Evolutionary conservation across 495 filamentous ascomycete species (phyloP), one percentile per base, ranked within the genome.

Genomic region (Penicillium malachiteum): DNA sequence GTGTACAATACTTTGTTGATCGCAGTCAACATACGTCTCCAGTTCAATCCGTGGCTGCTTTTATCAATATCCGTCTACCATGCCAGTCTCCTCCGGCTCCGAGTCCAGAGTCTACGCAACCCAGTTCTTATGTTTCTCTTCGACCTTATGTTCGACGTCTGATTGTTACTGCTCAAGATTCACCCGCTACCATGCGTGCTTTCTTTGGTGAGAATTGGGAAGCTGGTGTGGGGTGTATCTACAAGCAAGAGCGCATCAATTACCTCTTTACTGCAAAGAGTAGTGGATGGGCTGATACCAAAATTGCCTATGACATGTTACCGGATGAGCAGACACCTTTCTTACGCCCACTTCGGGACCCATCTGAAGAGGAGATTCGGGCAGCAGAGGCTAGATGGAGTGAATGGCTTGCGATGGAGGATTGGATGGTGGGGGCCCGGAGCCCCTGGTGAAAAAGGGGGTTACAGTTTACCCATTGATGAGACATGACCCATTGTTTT

Each of bases 211-310:
- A 89, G 37, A 84, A 91, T 62, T 98, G 92, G 90, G 64, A 72
- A 14, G 70, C 76, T 7, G 94, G 94, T 0, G 78, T 97, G 26
- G 88, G 89, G 0, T 81, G 83, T 18, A 72, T 97, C 37, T 87
- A 92, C 65, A 86, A 95, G 63, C 85, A 87, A 60, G 94, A 98
- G 72, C 81, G 94, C 41, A 75, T 88, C 30, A 98, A 97, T 64
- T 98, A 92, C 64, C 79, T 98, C 35, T 97, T 97, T 64, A 88
- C 92, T 0, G 91, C 92, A n/a, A 98, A 97, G 76, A 92, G 88
- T 64, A 84, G 84, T n/a, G 90, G 85, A 14, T 98, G 92, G 91
- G 77, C 89, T 30, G 76, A 79, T 40, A 90, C 95, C 55, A 97
- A 96, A 76, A 78, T 81, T 53, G 81, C 89, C 50, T 98, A 97